These are phyloP conservation scores for Phytophthora colocasiae DNA, from an alignment of 352 stramenopile genomes.

Conservation along the genomic window DNA sequence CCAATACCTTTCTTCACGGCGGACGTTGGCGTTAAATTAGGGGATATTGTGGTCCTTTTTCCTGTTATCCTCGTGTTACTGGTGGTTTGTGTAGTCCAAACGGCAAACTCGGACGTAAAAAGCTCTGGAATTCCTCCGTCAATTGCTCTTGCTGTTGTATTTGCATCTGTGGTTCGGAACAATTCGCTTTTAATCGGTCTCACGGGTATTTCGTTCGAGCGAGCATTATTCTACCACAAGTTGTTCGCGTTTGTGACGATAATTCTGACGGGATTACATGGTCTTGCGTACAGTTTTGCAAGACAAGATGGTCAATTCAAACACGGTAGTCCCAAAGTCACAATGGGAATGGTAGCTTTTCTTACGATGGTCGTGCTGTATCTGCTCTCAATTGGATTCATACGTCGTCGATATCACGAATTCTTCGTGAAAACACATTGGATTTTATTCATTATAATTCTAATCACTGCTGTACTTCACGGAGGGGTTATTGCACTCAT, in stretches of 20 bases:
- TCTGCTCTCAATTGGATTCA: slow-evolving; percentile 34
- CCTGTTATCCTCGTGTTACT: slow-evolving; percentile 20
- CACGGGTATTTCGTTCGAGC: slow-evolving; percentile 53
- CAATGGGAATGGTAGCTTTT: slow-evolving; percentile 34
- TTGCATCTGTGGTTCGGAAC: slow-evolving; percentile 51
- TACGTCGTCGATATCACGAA: slow-evolving; percentile 53
- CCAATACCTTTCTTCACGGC: slow-evolving; percentile 35
- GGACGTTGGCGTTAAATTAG: slow-evolving; percentile 37
- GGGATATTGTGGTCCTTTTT: slow-evolving; percentile 40
- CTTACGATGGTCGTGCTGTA: slow-evolving; percentile 35
- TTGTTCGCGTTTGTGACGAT: slow-evolving; percentile 44
- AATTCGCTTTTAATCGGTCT: slow-evolving; percentile 45
- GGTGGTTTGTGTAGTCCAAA: slow-evolving; percentile 13
- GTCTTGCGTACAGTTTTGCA: slow-evolving; percentile 37
- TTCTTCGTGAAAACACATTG: slow-evolving; percentile 56
- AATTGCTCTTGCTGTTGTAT: slow-evolving; percentile 38
- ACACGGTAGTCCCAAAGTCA: background rate
- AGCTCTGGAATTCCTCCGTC: slow-evolving; percentile 27
- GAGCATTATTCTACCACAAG: slow-evolving; percentile 57
- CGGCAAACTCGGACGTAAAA: slow-evolving; percentile 15
- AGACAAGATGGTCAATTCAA: background rate
- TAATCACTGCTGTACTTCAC: slow-evolving; percentile 47
- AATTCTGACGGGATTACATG: slow-evolving; percentile 42
- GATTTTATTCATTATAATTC: slow-evolving; percentile 53
- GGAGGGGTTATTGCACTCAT: slow-evolving; percentile 33